These are phyloP conservation scores for Volvariella surrecta DNA, from an alignment of 1,284 basidiomycete species.

Conservation along the genomic window DNA sequence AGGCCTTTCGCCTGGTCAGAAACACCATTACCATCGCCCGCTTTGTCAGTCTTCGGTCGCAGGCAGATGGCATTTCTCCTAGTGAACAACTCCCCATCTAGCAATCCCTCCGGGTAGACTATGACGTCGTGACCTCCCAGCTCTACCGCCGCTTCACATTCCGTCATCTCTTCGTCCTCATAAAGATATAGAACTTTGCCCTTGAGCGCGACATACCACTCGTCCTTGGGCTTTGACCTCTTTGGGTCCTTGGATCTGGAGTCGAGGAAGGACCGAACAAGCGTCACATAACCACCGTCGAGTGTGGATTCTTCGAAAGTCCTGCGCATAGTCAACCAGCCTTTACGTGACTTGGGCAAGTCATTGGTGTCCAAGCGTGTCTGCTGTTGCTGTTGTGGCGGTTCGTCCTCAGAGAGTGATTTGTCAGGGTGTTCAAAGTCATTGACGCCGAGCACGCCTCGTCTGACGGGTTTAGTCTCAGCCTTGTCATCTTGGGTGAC, in stretches of 20 bases:
- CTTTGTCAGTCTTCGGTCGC: constrained; percentile 35
- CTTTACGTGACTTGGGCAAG: constrained; percentile 59
- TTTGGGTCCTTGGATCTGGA: constrained; percentile 73
- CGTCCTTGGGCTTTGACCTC: constrained; percentile 74
- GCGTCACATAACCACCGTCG: constrained; percentile 60
- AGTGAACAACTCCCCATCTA: constrained; percentile 83
- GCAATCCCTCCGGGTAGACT: constrained; percentile 63
- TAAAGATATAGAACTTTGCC: constrained; percentile 85
- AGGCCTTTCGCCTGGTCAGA: constrained; percentile 23
- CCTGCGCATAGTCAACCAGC: constrained; percentile 80
- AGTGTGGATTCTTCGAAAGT: constrained; percentile 62
- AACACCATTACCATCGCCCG: too few species aligned
- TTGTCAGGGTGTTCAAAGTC: constrained; percentile 20
- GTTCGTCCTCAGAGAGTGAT: constrained; percentile 14
- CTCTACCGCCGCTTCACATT: constrained; percentile 82
- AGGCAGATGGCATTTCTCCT: constrained; percentile 84
- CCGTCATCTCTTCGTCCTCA: constrained; percentile 81
- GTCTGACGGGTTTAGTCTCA: constrained; percentile 25
- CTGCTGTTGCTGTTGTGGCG: constrained; percentile 11
- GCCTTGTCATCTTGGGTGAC: constrained; percentile 45
- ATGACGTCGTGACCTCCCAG: constrained; percentile 67
- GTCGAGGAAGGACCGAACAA: constrained; percentile 68
- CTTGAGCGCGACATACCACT: constrained; percentile 85
- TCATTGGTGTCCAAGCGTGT: constrained; percentile 33
- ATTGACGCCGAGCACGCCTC: constrained; percentile 21